These are phyloP conservation scores for Capsella bursapastoris DNA, from an alignment of 345 rosid genomes.

Conservation along the genomic window DNA sequence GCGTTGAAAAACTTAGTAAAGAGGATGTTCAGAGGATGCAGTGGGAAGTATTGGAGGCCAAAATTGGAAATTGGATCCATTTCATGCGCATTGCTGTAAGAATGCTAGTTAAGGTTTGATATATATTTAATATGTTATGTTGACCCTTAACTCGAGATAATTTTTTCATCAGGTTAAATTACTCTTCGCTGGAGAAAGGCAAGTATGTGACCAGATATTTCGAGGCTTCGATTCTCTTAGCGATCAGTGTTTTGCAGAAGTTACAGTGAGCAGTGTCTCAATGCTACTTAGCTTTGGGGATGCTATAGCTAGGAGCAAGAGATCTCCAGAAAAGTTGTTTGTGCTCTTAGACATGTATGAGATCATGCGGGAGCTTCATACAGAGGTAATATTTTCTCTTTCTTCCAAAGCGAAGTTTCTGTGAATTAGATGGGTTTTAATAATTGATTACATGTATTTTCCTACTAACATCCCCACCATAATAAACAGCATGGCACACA, in stretches of 20 bases:
- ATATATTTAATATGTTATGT: conserved; percentile 1
- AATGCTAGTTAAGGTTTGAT: conserved; percentile 16
- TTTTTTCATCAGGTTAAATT: conserved; percentile 75
- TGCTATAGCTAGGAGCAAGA: conserved; percentile 96
- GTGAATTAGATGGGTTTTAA: conserved; percentile 1
- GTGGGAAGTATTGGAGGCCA: conserved; percentile 98
- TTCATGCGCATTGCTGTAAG: conserved; percentile 99
- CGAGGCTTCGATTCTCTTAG: conserved; percentile 83
- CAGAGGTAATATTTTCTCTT: conserved; percentile 68
- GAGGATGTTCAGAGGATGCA: conserved; percentile 98
- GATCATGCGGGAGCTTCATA: conserved; percentile 94
- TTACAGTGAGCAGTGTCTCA: conserved; percentile 76
- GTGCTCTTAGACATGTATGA: conserved; percentile 98
- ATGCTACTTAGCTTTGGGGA: conserved; percentile 99
- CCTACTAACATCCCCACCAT: background rate
- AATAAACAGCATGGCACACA: background rate
- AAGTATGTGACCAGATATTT: conserved; percentile 91
- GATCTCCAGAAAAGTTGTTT: conserved; percentile 97
- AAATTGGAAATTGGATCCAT: conserved; percentile 98
- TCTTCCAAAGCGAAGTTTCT: background rate
- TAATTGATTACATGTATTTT: background rate
- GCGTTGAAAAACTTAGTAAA: conserved; percentile 95
- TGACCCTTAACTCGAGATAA: conserved; percentile 23
- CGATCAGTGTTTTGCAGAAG: conserved; percentile 94
- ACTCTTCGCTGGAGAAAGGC: conserved; percentile 91